phyloP scores from a whole-genome alignment of 148 eudicot genomes.

The Heliamphora exappendiculata region DNA sequence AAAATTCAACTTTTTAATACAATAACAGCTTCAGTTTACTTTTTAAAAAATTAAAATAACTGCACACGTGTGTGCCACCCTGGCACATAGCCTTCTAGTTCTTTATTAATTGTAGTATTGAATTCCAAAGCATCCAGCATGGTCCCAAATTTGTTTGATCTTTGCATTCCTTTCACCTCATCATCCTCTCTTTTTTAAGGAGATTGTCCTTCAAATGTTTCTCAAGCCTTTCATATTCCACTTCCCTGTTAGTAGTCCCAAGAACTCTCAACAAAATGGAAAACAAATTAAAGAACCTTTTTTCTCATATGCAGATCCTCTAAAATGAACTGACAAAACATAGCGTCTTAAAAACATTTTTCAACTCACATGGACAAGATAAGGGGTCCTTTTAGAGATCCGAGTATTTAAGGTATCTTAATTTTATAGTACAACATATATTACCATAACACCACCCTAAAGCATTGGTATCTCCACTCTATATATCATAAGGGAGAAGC shows the following conservation, averaged over 20 bases:
- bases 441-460: too few relatives aligned
- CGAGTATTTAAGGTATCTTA: too few relatives aligned
- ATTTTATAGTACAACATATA: too few relatives aligned
- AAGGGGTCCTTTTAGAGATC: too few relatives aligned
- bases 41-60: too few relatives aligned
- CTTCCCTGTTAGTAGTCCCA: neutral
- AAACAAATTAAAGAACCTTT: neutral
- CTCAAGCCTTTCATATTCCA: neutral
- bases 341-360: neutral
- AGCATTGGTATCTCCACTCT: too few relatives aligned
- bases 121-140: neutral
- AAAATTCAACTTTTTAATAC: too few relatives aligned
- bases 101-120: neutral
- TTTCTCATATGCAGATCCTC: neutral
- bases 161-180: neutral
- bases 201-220: neutral
- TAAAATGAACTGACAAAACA: neutral
- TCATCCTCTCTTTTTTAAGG: too few relatives aligned
- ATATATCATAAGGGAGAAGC: too few relatives aligned
- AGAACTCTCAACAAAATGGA: neutral
- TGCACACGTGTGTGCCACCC: too few relatives aligned
- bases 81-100: neutral
- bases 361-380: too few relatives aligned
- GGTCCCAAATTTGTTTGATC: neutral
- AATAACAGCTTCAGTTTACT: too few relatives aligned